Conservation (phyloP, 768 basidiomycete species). For the Mycena crocata region DNA sequence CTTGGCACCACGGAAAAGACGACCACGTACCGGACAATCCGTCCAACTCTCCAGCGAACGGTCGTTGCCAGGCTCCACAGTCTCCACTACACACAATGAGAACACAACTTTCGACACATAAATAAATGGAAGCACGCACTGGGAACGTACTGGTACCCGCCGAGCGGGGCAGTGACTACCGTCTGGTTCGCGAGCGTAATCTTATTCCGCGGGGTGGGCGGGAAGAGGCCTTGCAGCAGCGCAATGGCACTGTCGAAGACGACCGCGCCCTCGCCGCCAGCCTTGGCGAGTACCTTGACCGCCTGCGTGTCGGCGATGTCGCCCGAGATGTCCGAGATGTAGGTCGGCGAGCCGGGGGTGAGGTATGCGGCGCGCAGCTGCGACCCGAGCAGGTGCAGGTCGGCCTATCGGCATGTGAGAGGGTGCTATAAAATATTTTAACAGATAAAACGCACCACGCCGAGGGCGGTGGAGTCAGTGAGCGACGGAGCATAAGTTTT, state of each 20-base stretch:
- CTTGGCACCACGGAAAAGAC: neutral
- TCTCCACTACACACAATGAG: constrained; percentile 66
- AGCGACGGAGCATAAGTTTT: constrained; percentile 66
- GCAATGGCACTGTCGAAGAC: constrained; percentile 91
- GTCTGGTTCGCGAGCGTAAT: constrained; percentile 85
- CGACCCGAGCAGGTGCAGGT: constrained; percentile 74
- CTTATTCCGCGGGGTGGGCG: constrained; percentile 78
- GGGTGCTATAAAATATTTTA: too few species aligned
- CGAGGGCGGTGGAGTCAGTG: constrained; percentile 29
- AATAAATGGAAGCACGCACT: constrained; percentile 48
- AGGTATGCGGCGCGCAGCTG: constrained; percentile 76
- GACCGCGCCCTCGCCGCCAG: constrained; percentile 85
- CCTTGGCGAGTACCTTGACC: constrained; percentile 83
- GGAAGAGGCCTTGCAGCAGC: constrained; percentile 87
- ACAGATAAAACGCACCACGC: constrained; percentile 16
- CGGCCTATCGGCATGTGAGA: constrained; percentile 52
- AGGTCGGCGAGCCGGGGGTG: constrained; percentile 71
- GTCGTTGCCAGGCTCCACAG: constrained; percentile 87
- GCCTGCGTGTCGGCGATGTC: constrained; percentile 81
- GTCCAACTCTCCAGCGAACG: constrained; percentile 88
- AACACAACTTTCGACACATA: neutral
- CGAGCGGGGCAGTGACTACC: constrained; percentile 76
- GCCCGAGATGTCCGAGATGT: constrained; percentile 71
- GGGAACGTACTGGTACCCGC: constrained; percentile 91
- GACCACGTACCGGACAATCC: constrained; percentile 59